Percentiles rank a stretch among this genome's conserved stretches.
These are phyloP conservation scores for Neocucurbitaria cava DNA, from an alignment of 2,329 filamentous ascomycete species.

Conservation along the genomic window DNA sequence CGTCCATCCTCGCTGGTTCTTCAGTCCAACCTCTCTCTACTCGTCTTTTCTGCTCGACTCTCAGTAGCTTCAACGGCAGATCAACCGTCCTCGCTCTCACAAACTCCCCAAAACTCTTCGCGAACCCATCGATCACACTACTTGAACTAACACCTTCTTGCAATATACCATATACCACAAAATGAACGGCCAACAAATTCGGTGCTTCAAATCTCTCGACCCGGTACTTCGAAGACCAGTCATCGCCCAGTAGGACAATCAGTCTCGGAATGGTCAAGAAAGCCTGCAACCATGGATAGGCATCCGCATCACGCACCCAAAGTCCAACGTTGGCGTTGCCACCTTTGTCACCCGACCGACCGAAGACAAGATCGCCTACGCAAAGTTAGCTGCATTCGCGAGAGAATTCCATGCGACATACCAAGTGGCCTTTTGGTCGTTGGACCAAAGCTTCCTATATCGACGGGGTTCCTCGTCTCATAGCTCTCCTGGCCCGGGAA, in stretches of 20 bases:
- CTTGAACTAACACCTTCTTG: conserved; percentile 47
- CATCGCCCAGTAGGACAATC: conserved; percentile 21
- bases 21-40: neutral
- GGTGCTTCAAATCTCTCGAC: conserved; percentile 19
- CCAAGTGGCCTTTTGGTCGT: conserved; percentile 37
- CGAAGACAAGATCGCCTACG: conserved; percentile 42
- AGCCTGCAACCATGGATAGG: conserved; percentile 31
- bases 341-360: conserved; percentile 36
- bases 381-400: neutral
- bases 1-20: neutral
- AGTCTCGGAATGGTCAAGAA: conserved; percentile 21
- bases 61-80: conserved; percentile 7
- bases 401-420: neutral
- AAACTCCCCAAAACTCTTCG: conserved; percentile 40
- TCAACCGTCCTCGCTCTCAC: conserved; percentile 26
- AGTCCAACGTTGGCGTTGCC: conserved; percentile 33
- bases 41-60: conserved; percentile 7
- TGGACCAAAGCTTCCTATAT: conserved; percentile 36
- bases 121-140: conserved; percentile 48
- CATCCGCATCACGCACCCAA: conserved; percentile 25
- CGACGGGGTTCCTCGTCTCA: conserved; percentile 32
- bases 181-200: conserved; percentile 48
- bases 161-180: conserved; percentile 54
- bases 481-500: conserved; percentile 25
- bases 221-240: conserved; percentile 15